Evolutionary conservation across 2,329 filamentous ascomycete species (phyloP).

Genomic region (Penicillium rolfsii): DNA sequence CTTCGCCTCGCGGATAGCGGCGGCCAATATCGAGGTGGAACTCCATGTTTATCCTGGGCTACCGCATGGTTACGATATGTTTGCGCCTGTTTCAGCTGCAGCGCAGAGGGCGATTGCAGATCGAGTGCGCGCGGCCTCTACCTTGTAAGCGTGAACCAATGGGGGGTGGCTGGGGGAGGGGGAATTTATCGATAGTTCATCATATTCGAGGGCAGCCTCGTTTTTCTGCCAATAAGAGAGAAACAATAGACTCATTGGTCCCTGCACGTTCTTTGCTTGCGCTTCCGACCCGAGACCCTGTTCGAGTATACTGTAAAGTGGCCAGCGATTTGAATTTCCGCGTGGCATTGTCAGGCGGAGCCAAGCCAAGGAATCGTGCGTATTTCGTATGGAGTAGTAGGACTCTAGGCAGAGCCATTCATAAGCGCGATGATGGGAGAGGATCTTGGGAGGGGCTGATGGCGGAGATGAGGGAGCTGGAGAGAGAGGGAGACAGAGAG

Average conservation of each 20-base stretch:
- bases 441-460: neutral
- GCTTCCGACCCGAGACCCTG: neutral
- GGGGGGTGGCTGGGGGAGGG: neutral
- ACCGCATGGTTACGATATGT: conserved; percentile 47
- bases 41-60: conserved; percentile 51
- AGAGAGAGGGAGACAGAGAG: neutral
- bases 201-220: neutral
- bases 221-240: neutral
- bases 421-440: neutral
- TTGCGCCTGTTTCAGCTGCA: conserved; percentile 21
- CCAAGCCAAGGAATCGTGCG: neutral
- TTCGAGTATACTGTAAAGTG: neutral
- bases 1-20: conserved; percentile 47
- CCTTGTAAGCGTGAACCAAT: conserved; percentile 4
- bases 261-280: neutral
- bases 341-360: conserved; percentile 4
- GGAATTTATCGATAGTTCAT: neutral
- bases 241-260: neutral
- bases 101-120: conserved; percentile 20
- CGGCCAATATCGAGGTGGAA: conserved; percentile 49
- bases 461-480: neutral
- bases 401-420: neutral
- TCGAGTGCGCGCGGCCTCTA: conserved; percentile 19
- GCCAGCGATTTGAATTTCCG: neutral
- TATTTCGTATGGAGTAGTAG: neutral